Evolutionary conservation across 495 filamentous ascomycete species (phyloP).

Genomic region (Astrothelium macrocarpum): DNA sequence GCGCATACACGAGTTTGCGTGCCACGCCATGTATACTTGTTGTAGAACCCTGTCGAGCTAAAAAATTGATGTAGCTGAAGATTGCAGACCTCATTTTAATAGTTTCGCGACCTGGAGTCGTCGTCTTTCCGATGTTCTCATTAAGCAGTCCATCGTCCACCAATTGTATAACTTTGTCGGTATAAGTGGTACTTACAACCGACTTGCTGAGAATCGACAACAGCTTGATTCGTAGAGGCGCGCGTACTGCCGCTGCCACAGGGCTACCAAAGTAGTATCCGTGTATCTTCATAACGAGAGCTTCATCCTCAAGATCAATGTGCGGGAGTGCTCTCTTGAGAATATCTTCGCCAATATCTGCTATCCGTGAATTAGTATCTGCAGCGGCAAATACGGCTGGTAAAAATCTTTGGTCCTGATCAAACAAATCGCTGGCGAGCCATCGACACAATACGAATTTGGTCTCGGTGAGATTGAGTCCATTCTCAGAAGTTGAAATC

Average conservation of each 20-base stretch:
- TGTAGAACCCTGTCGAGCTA: constrained; percentile 61
- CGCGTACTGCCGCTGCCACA: constrained; percentile 46
- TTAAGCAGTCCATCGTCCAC: constrained; percentile 54
- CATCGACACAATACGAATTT: constrained; percentile 63
- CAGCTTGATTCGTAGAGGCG: constrained; percentile 65
- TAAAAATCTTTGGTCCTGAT: constrained; percentile 68
- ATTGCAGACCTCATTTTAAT: constrained; percentile 68
- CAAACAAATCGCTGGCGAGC: constrained; percentile 75
- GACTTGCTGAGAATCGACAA: constrained; percentile 70
- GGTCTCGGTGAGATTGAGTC: constrained; percentile 56
- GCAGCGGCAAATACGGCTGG: constrained; percentile 73
- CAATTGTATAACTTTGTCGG: constrained; percentile 52
- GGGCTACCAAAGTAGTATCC: constrained; percentile 53
- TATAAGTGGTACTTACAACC: constrained; percentile 52
- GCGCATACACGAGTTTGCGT: constrained; percentile 55
- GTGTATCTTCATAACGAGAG: constrained; percentile 54
- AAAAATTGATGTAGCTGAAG: constrained; percentile 84
- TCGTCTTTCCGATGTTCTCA: not conserved
- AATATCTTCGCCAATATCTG: constrained; percentile 71
- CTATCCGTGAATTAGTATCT: constrained; percentile 70
- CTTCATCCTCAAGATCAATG: constrained; percentile 60
- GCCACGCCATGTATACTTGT: constrained; percentile 54
- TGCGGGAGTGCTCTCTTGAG: constrained; percentile 60
- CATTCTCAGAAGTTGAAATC: constrained; percentile 47
- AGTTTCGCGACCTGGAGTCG: constrained; percentile 53